These are phyloP conservation scores for Ormosia semicastrata DNA, from an alignment of 306 rosid genomes.

Conservation along the genomic window DNA sequence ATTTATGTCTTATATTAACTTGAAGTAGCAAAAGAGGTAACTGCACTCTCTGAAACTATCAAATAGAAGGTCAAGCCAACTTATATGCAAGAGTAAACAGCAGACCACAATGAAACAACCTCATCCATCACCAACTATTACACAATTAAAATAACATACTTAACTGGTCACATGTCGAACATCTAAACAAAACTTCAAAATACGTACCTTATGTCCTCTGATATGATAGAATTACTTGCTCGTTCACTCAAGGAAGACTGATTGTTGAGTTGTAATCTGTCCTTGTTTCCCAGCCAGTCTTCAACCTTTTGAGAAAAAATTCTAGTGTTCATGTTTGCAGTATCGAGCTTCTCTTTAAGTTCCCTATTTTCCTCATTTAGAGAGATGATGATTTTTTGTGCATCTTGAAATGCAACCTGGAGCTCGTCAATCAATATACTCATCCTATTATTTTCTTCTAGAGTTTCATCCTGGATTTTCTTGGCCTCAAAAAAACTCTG, in stretches of 20 bases:
- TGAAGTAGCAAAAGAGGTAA: constrained; percentile 15
- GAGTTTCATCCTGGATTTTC: constrained; percentile 65
- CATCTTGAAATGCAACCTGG: constrained; percentile 49
- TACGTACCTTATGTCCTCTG: constrained; percentile 53
- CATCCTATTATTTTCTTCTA: constrained; percentile 56
- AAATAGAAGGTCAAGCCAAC: constrained; percentile 16
- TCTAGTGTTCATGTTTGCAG: constrained; percentile 40
- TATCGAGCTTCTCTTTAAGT: constrained; percentile 52
- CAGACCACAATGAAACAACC: not conserved
- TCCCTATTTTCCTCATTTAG: constrained; percentile 59
- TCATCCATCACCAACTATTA: not conserved
- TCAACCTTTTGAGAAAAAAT: constrained; percentile 61
- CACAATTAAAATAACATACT: not conserved
- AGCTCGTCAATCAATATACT: constrained; percentile 52
- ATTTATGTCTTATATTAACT: constrained; percentile 5
- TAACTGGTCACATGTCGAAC: not conserved
- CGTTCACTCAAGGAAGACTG: constrained; percentile 27
- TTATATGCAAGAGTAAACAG: not conserved
- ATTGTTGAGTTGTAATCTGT: constrained; percentile 25
- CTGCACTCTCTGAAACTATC: not conserved
- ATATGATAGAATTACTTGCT: constrained; percentile 28
- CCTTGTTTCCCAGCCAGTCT: constrained; percentile 53
- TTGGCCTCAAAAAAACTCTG: constrained; percentile 63
- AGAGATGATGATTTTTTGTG: constrained; percentile 38
- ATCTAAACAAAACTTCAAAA: constrained; percentile 11